A percentile compares a stretch with the other conserved stretches of the same genome.
phyloP scores from a whole-genome alignment of 2,329 filamentous ascomycete genomes.

The Beauveria caledonica region DNA sequence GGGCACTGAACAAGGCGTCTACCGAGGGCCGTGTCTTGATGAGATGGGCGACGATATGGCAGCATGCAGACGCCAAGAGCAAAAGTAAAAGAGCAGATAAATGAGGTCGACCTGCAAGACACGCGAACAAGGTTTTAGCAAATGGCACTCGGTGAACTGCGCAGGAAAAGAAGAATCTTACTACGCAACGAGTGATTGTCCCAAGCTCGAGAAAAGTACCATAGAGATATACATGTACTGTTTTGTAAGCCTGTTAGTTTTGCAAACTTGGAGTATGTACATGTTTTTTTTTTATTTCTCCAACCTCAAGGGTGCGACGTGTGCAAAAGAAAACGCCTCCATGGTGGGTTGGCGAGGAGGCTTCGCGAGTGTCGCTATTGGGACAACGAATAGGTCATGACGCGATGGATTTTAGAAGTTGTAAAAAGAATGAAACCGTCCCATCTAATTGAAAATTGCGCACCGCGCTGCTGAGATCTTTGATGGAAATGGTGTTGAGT shows the following conservation, averaged over 20 bases:
- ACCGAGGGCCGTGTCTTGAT: neutral
- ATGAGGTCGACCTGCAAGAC: conserved; percentile 35
- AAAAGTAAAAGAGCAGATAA: conserved; percentile 26
- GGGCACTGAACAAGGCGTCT: neutral
- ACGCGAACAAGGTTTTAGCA: conserved; percentile 13
- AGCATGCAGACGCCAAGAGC: neutral
- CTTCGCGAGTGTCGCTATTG: neutral
- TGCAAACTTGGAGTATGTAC: neutral
- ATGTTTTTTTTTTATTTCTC: neutral
- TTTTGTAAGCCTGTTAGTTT: neutral
- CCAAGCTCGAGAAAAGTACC: conserved; percentile 38
- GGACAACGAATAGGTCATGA: neutral
- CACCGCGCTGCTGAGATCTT: neutral
- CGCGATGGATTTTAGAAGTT: neutral
- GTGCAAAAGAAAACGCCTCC: neutral
- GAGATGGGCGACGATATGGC: neutral
- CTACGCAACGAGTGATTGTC: conserved; percentile 42
- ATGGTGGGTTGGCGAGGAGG: neutral
- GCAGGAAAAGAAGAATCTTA: conserved; percentile 18
- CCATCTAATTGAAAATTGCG: neutral
- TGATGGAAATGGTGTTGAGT: neutral
- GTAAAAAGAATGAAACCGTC: neutral
- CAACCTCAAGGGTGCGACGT: conserved; percentile 4
- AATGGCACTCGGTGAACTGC: neutral
- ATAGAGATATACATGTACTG: conserved; percentile 22